These are phyloP conservation scores for Skeletonema potamos DNA, from an alignment of 108 stramenopile species.

Conservation along the genomic window DNA sequence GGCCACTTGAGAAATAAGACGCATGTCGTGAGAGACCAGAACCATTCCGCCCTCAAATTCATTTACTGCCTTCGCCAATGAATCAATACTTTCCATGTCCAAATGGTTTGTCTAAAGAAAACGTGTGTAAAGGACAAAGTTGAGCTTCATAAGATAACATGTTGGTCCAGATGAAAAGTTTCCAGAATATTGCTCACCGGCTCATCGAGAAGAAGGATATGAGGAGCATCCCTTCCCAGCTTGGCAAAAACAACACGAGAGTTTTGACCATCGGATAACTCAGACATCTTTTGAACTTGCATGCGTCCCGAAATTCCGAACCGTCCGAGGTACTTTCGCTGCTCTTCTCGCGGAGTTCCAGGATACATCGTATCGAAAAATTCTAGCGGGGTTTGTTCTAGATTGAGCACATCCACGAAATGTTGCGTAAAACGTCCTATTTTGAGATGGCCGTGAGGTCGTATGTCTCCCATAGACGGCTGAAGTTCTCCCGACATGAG, in stretches of 20 bases:
- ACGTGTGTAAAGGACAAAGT: slow-evolving; percentile 2
- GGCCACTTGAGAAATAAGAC: slow-evolving; percentile 95
- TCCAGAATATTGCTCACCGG: slow-evolving; percentile 18
- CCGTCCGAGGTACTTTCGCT: slow-evolving; percentile 92
- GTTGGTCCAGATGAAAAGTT: background rate
- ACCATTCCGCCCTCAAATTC: slow-evolving; percentile 96
- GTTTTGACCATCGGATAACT: slow-evolving; percentile 96
- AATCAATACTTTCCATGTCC: slow-evolving; percentile 97
- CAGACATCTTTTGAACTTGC: slow-evolving; percentile 90
- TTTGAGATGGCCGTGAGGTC: slow-evolving; percentile 95
- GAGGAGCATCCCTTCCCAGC: slow-evolving; percentile 93
- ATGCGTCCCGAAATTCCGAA: slow-evolving; percentile 95
- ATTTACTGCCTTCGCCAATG: slow-evolving; percentile 96
- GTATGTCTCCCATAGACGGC: slow-evolving; percentile 92
- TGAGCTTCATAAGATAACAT: background rate
- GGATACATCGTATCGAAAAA: slow-evolving; percentile 90
- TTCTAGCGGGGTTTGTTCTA: slow-evolving; percentile 93
- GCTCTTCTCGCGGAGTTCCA: slow-evolving; percentile 74
- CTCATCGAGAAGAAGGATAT: slow-evolving; percentile 94
- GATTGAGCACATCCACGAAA: slow-evolving; percentile 97
- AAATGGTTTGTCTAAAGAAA: slow-evolving; percentile 70
- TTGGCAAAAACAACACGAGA: slow-evolving; percentile 96
- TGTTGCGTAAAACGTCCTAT: slow-evolving; percentile 98
- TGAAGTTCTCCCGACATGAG: slow-evolving; percentile 74
- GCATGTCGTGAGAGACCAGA: slow-evolving; percentile 98